A percentile compares a stretch with the other conserved stretches of the same genome.
phyloP scores from a whole-genome alignment of 257 asterid species.

The Solanum acaule region DNA sequence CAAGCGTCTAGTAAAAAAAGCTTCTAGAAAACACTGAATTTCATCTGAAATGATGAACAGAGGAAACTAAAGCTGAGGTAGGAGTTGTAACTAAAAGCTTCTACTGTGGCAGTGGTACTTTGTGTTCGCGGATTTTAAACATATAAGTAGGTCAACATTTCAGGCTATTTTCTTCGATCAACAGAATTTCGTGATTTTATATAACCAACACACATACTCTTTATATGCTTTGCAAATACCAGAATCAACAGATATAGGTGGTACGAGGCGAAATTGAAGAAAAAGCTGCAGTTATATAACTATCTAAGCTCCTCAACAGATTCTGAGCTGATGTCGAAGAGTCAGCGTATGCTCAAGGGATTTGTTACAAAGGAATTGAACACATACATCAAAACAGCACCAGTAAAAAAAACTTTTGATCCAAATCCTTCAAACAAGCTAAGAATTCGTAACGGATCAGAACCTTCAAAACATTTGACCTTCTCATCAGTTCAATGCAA shows the following conservation, averaged over 20 bases:
- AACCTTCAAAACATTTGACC: conserved; percentile 14
- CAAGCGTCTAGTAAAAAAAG: not conserved
- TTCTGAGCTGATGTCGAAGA: conserved; percentile 16
- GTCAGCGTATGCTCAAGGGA: conserved; percentile 16
- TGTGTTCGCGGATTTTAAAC: not conserved
- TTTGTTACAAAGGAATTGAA: conserved; percentile 12
- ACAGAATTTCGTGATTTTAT: not conserved
- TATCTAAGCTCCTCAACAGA: conserved; percentile 27
- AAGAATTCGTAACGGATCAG: conserved; percentile 50
- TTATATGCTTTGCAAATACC: not conserved
- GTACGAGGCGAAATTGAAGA: not conserved
- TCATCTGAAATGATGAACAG: not conserved
- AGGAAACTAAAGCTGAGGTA: not conserved
- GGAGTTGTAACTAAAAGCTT: not conserved
- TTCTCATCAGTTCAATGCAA: conserved; percentile 12
- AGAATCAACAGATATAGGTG: not conserved
- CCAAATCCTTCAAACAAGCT: conserved; percentile 45
- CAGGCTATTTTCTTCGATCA: not conserved
- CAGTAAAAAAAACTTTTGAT: conserved; percentile 11
- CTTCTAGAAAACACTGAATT: not conserved
- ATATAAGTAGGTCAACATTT: not conserved
- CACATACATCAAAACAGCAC: conserved; percentile 9
- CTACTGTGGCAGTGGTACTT: not conserved
- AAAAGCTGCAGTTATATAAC: not conserved
- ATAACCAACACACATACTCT: not conserved